Base-by-base conservation (phyloP, 192 early-diverging fungal species). In the Coemansia guatemalensis region DNA sequence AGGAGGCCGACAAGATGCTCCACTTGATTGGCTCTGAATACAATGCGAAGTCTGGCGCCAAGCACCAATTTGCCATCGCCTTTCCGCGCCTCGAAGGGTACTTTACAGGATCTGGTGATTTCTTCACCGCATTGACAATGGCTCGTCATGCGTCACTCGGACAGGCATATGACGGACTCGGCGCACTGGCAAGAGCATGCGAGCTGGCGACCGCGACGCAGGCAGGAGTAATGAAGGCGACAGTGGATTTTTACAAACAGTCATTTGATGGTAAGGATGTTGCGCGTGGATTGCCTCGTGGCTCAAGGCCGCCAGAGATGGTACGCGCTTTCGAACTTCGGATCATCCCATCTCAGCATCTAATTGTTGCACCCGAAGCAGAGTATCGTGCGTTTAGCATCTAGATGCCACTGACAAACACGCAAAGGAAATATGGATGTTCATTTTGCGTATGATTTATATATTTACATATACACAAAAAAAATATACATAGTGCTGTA, bases 81-180 rank as follows among this genome's bases (percentile, higher is more conserved):
- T 94, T 95, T 60, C 90, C 91, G 8, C 85, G 86, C 9, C 86
- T 91, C 27, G 60, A 76, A 2, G 92, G 87, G 1, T 87, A 86
- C 55, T 98, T 95, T 69, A 94, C 92, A 1, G 95, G 95, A n/a
- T 91, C 95, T 0, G 95, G 95, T 50, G 95, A 98, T 65, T 58
- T 98, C 18, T 93, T 94, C 60, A 83, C 92, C 1, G 89, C 92
- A 0, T 59, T 96, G 20, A 57, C 89, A 9, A 65, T 90, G 25
- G 93, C 91, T 8, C 65, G 87, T 49, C 62, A 88, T 26, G 78
- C 84, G 2, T 77, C 83, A 25, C 64, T 78, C 21, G 56, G 77
- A 2, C 32, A 53, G 22, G 23, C 39, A 47, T 53, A 25, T 39
- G 53, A 64, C 23, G 20, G 39, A 17, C 53, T 48, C 7, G 63